A percentile compares a stretch with the other conserved stretches of the same genome.
These are phyloP conservation scores for Ophiocordyceps unilateralis DNA, from an alignment of 2,329 filamentous ascomycete species.

Conservation along the genomic window DNA sequence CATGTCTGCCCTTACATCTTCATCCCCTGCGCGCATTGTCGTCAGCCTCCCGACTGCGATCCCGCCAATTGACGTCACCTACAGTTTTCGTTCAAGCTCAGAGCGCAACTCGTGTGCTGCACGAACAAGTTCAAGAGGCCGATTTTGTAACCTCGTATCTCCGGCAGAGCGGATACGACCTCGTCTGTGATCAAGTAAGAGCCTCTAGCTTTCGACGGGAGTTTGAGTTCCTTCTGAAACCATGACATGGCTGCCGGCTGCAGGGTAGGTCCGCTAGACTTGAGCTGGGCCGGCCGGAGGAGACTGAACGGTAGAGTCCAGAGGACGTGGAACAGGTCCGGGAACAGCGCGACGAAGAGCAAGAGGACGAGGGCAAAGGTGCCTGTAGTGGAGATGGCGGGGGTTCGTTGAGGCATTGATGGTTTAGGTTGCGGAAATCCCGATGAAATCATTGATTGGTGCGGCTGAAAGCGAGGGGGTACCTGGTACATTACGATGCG, in stretches of 20 bases:
- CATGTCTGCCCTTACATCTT: conserved; percentile 83
- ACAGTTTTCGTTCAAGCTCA: conserved; percentile 87
- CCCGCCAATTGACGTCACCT: conserved; percentile 2
- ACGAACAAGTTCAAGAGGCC: conserved; percentile 80
- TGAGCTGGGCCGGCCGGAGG: conserved; percentile 11
- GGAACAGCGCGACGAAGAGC: conserved; percentile 34
- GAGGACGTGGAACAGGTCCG: conserved; percentile 31
- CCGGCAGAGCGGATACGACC: conserved; percentile 54
- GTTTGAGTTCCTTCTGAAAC: conserved; percentile 70
- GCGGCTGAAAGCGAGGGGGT: background rate
- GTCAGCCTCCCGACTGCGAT: background rate
- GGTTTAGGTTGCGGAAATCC: conserved; percentile 3
- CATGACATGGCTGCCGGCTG: conserved; percentile 41
- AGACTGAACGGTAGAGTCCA: conserved; percentile 30
- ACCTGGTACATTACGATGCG: conserved; percentile 5
- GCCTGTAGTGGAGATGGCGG: conserved; percentile 18
- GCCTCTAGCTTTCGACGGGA: conserved; percentile 62
- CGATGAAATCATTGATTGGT: background rate
- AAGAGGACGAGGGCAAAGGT: conserved; percentile 29
- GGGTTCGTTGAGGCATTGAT: conserved; percentile 22
- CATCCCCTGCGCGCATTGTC: conserved; percentile 31
- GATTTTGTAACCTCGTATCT: conserved; percentile 68
- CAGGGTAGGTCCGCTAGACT: conserved; percentile 13
- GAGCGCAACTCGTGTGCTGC: conserved; percentile 84
- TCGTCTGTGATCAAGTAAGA: conserved; percentile 79